Base-by-base conservation (phyloP, 495 filamentous ascomycete genomes). In the Peziza echinospora region DNA sequence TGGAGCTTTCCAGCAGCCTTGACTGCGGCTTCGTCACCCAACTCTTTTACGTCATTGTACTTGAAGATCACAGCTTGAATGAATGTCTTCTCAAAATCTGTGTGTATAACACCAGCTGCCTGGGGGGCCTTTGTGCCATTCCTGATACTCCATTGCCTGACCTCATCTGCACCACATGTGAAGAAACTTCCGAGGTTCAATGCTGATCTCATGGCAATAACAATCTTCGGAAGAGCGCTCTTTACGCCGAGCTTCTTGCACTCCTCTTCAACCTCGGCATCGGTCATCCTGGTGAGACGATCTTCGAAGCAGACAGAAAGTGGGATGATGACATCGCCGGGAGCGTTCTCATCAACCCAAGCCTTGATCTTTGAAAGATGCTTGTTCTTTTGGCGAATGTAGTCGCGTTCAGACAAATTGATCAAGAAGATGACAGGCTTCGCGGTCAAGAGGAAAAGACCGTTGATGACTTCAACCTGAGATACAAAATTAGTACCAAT, bases 51-150 rank as follows among this genome's bases (percentile, higher is more conserved):
- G 6, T 70, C 63, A 21, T 53, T 65, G 66, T 75, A 96, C 67
- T 91, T 94, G 66, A 81, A 93, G 41, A 92, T 81, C 49, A 99
- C 70, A 24, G 71, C 82, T 67, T 99, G 91, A 55, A 99, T 99
- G 67, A 99, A 99, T 0, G 91, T 99, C 76, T 99, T 99, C 65
- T 99, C 91, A 51, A 99, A 96, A 60, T 99, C 91, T 47, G 79
- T 82, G 66, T 99, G 91, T 54, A 99, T 99, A 47, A 96, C 91
- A 68, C 91, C 91, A 13, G 91, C 89, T 40, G 91, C 89, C 60
- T 86, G 82, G 16, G 91, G 91, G 26, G 91, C 91, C 69, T 99
- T 99, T 54, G 82, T 91, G 48, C 84, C 85, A 60, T 86, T 86
- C 37, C 91, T 75, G 60, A 99, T 87, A 25, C 86, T 96, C 91